Percentiles rank a stretch among this genome's conserved stretches.
Evolutionary conservation across 2,329 filamentous ascomycete genomes (phyloP).

Genomic region (Fusarium abutilonis): DNA sequence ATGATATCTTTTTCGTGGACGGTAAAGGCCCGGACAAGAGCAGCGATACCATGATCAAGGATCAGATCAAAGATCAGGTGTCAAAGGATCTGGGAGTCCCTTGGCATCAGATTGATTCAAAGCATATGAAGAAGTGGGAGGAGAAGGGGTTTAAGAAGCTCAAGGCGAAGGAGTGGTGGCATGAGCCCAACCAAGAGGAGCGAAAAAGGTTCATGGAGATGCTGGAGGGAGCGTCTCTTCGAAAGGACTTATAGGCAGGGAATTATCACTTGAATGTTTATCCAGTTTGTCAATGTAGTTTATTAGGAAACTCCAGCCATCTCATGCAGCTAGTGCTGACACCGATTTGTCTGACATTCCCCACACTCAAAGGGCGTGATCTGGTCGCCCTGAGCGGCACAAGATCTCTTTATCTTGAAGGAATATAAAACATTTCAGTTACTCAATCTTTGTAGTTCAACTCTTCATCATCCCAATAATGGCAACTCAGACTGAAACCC

Average conservation of each 20-base stretch:
- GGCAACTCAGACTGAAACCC: too few species aligned
- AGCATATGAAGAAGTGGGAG: conserved; percentile 16
- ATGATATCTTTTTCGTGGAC: conserved; percentile 14
- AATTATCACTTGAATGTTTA: too few species aligned
- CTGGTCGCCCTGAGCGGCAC: too few species aligned
- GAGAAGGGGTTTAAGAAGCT: conserved; percentile 20
- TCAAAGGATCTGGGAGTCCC: conserved; percentile 32
- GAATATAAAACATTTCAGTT: too few species aligned
- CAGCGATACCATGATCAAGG: too few species aligned
- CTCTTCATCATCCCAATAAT: too few species aligned
- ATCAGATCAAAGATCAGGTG: conserved; percentile 32
- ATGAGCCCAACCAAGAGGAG: conserved; percentile 24
- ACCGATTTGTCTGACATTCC: too few species aligned
- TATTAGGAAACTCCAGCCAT: too few species aligned
- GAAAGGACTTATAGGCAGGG: background rate
- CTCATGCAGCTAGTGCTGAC: too few species aligned
- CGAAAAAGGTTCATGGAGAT: conserved; percentile 7
- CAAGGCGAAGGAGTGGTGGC: conserved; percentile 24
- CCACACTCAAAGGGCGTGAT: too few species aligned
- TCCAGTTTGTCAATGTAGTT: background rate
- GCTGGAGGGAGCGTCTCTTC: background rate
- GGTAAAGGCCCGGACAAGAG: conserved; percentile 2
- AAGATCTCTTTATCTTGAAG: too few species aligned
- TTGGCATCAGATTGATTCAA: conserved; percentile 27
- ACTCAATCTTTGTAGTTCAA: too few species aligned